phyloP scores from a whole-genome alignment of 2,329 filamentous ascomycete species.

The Colletotrichum somersetense region DNA sequence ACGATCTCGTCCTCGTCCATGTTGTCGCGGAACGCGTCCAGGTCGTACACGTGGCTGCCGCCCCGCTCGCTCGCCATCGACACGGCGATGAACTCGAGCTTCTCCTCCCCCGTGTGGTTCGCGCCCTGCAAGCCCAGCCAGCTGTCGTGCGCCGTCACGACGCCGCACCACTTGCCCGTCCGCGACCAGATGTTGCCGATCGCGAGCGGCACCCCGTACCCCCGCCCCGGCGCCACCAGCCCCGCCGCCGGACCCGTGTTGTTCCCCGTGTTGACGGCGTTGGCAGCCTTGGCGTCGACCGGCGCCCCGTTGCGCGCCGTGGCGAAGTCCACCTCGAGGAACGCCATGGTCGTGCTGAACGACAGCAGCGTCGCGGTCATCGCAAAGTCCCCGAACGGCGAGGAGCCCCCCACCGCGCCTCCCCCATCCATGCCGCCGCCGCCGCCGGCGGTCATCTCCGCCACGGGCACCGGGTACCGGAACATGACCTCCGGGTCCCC shows the following conservation, averaged over 20 bases:
- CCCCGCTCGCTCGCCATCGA: slow-evolving; percentile 56
- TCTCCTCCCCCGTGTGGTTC: slow-evolving; percentile 58
- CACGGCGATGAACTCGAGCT: slow-evolving; percentile 58
- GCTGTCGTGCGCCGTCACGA: slow-evolving; percentile 58
- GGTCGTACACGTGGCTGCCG: slow-evolving; percentile 45
- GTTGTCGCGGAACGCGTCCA: slow-evolving; percentile 56
- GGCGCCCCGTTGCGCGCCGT: slow-evolving; percentile 45
- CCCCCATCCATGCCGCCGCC: slow-evolving; percentile 9
- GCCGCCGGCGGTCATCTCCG: slow-evolving; percentile 43
- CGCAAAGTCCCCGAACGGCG: slow-evolving; percentile 26
- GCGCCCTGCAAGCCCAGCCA: slow-evolving; percentile 61
- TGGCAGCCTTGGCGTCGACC: slow-evolving; percentile 49
- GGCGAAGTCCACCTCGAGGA: slow-evolving; percentile 57
- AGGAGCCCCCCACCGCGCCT: slow-evolving; percentile 42
- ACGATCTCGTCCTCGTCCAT: slow-evolving; percentile 57
- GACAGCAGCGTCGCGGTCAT: slow-evolving; percentile 48
- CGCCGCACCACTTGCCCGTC: slow-evolving; percentile 55
- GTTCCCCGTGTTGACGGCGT: slow-evolving; percentile 25
- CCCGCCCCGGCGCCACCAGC: slow-evolving; percentile 25
- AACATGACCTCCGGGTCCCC: slow-evolving; percentile 56
- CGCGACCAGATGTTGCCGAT: slow-evolving; percentile 58
- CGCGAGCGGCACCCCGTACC: slow-evolving; percentile 51
- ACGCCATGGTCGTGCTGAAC: slow-evolving; percentile 55
- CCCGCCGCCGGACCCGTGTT: slow-evolving; percentile 43
- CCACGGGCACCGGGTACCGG: slow-evolving; percentile 56